Base-by-base conservation (phyloP, 352 stramenopile genomes). In the Phytophthora tentaculata region DNA sequence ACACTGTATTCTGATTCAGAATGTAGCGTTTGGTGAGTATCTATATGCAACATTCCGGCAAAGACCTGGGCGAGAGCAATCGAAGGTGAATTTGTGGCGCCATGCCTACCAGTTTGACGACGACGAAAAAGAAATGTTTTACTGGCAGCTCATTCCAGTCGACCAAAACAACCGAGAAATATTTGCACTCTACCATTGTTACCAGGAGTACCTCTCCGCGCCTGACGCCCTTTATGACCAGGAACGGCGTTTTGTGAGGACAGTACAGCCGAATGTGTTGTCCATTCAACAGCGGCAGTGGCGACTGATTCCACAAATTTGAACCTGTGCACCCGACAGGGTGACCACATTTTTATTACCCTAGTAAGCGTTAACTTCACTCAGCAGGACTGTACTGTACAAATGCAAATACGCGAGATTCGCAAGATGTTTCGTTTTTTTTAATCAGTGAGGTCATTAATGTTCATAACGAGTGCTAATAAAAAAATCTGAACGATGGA, bases 51-150 rank as follows among this genome's bases (percentile, higher is more conserved):
- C 32, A 9, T 39, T 39, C 12, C 32, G 32, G 32, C 7, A 9
- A 10, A 39, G 32, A 14, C 32, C 32, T 9, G 32, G 12, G 7
- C 32, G 32, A 12, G 32, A 39, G 16, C 19, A 17, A 3, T 56
- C 49, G 28, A 32, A 45, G 6, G 49, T 56, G 29, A 35, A 20
- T 8, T 20, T 53, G 1, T 53, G 12, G 23, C 17, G 47, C 47
- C 22, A 37, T 22, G 47, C 20, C 22, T 47, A 47, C 39, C 14
- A 22, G 39, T 47, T 47, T 10, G 39, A 47, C 39, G 39, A 47
- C n/a, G 39, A 47, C n/a, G 39, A 47, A 47, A 47, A 47, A 14
- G 17, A 47, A 47, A 47, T 47, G 39, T 47, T 47, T 22, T 47
- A 47, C n/a, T 47, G 39, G 39, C 39, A 47, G 39, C 39, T 47